phyloP scores from a whole-genome alignment of 306 rosid species.

The Comarum palustre region DNA sequence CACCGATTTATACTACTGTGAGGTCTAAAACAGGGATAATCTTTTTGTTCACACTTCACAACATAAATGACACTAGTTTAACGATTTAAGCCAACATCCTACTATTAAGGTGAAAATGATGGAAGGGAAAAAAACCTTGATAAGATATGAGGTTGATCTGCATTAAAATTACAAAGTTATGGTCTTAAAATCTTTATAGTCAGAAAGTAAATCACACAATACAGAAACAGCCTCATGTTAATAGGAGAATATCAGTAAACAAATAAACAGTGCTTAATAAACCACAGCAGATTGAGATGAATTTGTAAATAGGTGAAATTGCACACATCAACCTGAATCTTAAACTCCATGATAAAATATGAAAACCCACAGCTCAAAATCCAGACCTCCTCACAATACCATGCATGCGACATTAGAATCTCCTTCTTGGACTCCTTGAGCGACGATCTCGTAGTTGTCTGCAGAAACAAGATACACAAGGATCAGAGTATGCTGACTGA shows the following conservation, averaged over 20 bases:
- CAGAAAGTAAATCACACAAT: slow-evolving; percentile 22
- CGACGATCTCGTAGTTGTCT: slow-evolving; percentile 80
- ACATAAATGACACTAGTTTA: no score
- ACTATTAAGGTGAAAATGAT: no score
- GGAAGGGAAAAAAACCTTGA: no score
- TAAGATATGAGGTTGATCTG: slow-evolving; percentile 7
- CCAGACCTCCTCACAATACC: slow-evolving; percentile 21
- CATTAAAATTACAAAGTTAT: slow-evolving; percentile 23
- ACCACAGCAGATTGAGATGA: slow-evolving; percentile 11
- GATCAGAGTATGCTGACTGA: background rate
- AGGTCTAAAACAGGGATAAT: no score
- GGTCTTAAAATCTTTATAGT: slow-evolving; percentile 14
- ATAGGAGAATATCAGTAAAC: slow-evolving; percentile 11
- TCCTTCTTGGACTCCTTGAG: slow-evolving; percentile 93
- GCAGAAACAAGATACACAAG: slow-evolving; percentile 21
- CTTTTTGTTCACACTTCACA: no score
- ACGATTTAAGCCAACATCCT: no score
- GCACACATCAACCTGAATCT: slow-evolving; percentile 20
- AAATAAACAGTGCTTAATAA: slow-evolving; percentile 14
- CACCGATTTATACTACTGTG: no score
- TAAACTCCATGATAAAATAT: slow-evolving; percentile 11
- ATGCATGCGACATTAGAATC: slow-evolving; percentile 44
- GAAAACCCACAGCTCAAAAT: slow-evolving; percentile 19
- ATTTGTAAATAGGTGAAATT: slow-evolving; percentile 16
- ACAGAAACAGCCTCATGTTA: slow-evolving; percentile 25